These are phyloP conservation scores for Platanus orientalis DNA, from an alignment of 164 flowering plant genomes.

Conservation along the genomic window DNA sequence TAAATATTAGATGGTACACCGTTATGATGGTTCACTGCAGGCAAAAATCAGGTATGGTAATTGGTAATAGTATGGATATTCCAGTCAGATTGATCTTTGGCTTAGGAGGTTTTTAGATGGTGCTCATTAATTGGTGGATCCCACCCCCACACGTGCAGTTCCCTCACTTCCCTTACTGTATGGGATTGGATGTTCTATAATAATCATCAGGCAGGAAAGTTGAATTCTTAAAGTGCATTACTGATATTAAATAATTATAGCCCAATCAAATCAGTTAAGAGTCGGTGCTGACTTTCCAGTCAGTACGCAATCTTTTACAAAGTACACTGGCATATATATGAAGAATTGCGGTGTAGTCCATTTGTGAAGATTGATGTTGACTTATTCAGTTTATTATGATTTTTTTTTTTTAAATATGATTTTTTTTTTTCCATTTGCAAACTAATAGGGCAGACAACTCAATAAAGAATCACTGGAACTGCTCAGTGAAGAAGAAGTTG, in stretches of 20 bases:
- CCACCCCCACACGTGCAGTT: too few species aligned
- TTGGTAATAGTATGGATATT: background rate
- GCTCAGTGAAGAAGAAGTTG: conserved; percentile 49
- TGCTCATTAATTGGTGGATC: too few species aligned
- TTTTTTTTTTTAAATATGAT: background rate
- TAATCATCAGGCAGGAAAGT: background rate
- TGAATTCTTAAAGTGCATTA: too few species aligned
- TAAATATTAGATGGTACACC: background rate
- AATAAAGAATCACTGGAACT: conserved; percentile 64
- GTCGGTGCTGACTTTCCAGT: background rate
- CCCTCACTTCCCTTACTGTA: background rate
- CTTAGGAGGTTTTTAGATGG: background rate
- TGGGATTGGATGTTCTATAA: background rate
- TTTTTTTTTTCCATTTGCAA: background rate
- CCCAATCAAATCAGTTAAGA: too few species aligned
- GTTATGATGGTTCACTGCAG: background rate
- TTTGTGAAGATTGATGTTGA: too few species aligned
- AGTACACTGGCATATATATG: background rate
- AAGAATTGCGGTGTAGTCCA: background rate
- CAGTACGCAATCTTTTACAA: background rate
- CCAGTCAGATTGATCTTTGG: background rate
- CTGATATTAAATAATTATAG: too few species aligned
- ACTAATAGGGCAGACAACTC: conserved; percentile 51
- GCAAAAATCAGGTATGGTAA: too few species aligned
- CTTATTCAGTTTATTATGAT: background rate